A percentile compares a stretch with the other conserved stretches of the same genome.
Evolutionary conservation across 306 rosid species (phyloP).

Genomic region (Cicer yamashitae): DNA sequence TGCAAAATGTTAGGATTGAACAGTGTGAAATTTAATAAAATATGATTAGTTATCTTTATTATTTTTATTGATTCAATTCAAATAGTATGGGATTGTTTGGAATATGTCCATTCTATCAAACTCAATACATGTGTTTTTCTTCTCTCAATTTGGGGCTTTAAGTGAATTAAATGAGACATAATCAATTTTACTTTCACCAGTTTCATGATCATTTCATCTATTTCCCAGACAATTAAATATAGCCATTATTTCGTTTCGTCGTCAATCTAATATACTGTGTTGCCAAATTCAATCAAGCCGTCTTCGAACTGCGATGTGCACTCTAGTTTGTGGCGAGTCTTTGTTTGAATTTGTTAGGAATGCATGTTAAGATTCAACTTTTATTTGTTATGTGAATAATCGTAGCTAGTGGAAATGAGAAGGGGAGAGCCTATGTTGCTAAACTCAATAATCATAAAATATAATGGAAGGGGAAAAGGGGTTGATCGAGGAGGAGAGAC

Average conservation of each 20-base stretch:
- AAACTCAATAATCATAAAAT: neutral
- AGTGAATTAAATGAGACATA: neutral
- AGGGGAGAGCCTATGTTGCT: neutral
- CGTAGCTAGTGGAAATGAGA: neutral
- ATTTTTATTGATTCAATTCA: neutral
- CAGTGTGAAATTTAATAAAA: neutral
- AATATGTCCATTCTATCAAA: neutral
- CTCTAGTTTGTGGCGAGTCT: neutral
- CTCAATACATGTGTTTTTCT: neutral
- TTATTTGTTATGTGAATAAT: neutral
- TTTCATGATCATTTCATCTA: neutral
- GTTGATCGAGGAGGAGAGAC: neutral
- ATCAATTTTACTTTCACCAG: neutral
- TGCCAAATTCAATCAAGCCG: neutral
- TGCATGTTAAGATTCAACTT: neutral
- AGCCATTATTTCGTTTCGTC: too few relatives aligned
- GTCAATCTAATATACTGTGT: too few relatives aligned
- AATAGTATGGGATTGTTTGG: neutral
- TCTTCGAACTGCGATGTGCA: neutral
- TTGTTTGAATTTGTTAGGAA: neutral
- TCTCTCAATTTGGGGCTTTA: neutral
- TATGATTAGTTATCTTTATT: neutral
- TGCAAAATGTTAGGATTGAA: neutral
- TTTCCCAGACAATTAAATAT: neutral
- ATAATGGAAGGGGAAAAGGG: constrained; percentile 5